Evolutionary conservation across 257 asterid genomes (phyloP).

Genomic region (Fraxinus quadrangulata): DNA sequence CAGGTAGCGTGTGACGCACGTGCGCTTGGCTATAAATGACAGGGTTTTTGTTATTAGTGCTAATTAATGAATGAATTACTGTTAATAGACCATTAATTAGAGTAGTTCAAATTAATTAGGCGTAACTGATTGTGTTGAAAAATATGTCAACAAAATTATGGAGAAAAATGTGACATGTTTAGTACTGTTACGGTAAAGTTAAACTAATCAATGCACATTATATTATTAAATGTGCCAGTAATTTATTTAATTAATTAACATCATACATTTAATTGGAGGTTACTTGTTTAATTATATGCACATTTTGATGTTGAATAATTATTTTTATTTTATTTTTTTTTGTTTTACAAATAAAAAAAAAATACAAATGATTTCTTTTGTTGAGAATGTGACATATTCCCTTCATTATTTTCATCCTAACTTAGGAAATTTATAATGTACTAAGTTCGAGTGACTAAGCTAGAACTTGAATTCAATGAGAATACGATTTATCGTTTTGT

Average conservation of each 20-base stretch:
- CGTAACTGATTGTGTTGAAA: constrained; percentile 8
- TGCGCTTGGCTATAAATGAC: too few relatives aligned
- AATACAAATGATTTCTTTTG: background rate
- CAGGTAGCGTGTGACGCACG: background rate
- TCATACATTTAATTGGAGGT: constrained; percentile 10
- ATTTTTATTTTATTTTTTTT: too few relatives aligned
- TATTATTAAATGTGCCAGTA: background rate
- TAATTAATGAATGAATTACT: constrained; percentile 6
- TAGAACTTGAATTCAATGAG: too few relatives aligned
- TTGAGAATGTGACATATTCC: background rate
- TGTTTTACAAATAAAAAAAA: too few relatives aligned
- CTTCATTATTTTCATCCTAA: background rate
- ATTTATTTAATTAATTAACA: constrained; percentile 1
- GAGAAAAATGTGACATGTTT: background rate
- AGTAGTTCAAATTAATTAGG: background rate
- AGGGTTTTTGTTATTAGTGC: too few relatives aligned
- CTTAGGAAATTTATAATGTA: background rate
- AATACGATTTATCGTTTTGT: too few relatives aligned
- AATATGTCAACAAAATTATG: background rate
- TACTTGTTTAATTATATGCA: constrained; percentile 7
- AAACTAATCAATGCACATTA: background rate
- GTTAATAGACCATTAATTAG: background rate
- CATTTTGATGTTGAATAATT: background rate
- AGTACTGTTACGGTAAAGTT: constrained; percentile 18
- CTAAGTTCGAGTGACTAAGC: too few relatives aligned